Evolutionary conservation across 352 stramenopile species (phyloP), one percentile per base, ranked within the genome.

Genomic region (Nothophytophthora sp.): DNA sequence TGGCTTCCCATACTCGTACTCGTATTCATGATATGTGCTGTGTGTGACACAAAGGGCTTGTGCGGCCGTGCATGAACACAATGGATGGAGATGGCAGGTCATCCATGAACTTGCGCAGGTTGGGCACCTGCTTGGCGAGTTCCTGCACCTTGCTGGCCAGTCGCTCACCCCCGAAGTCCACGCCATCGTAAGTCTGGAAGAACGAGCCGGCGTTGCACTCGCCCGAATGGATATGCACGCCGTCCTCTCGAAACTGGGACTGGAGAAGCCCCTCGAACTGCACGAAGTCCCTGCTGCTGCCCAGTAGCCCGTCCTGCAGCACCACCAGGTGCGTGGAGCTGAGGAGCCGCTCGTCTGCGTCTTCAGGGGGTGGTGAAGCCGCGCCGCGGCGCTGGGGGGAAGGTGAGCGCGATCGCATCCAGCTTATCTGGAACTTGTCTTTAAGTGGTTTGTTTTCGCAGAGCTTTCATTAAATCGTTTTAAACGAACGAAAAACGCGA

Each of bases 161-260:
- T 7, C 83, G 76, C 37, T 81, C 48, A 33, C 72, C 83, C 32
- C 83, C 83, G 10, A 53, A 25, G 35, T 94, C 83, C 13, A 94
- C 77, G 22, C 83, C 83, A 40, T 94, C 83, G 55, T 85, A 89
- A 22, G 83, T 94, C 56, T 80, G 73, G 58, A 88, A 90, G 33
- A 89, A 75, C 11, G 61, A 67, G 13, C 59, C 56, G 38, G 65
- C 73, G 41, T 91, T 94, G 59, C 71, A 60, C 35, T 60, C 63
- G 2, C 65, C 63, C 10, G 65, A 38, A 52, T 89, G 61, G 41
- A 83, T 47, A 29, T 74, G 68, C 45, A 92, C 49, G 10, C 34
- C 63, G 34, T 79, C 65, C 0, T 63, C 29, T 1, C 56, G 53
- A 30, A 89, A 73, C 18, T 84, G 68, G 30, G 73, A 28, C n/a